Conservation (phyloP, 2,329 filamentous ascomycete species). For the Sarocladium strictum region DNA sequence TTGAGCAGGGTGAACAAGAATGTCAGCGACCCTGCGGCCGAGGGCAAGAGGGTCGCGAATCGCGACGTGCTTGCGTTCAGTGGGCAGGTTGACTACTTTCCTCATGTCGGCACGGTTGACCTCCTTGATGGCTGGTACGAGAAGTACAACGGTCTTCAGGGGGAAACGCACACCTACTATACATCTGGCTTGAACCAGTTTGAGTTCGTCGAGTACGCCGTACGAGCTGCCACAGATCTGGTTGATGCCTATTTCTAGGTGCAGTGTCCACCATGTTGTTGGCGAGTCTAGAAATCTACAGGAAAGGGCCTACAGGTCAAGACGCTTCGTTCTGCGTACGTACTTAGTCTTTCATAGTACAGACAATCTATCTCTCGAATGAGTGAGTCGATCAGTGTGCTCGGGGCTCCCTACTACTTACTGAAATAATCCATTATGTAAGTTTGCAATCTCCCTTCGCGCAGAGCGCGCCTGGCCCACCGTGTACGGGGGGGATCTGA, state of each 20-base stretch:
- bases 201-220: neutral
- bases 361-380: too few relatives aligned
- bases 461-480: too few relatives aligned
- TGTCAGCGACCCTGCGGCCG: neutral
- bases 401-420: too few relatives aligned
- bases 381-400: too few relatives aligned
- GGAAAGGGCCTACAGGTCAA: too few relatives aligned
- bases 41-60: neutral
- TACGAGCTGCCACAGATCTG: neutral
- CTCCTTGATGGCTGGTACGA: constrained; percentile 4
- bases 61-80: neutral
- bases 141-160: neutral
- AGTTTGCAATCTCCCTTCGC: too few relatives aligned
- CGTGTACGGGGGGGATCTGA: too few relatives aligned
- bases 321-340: too few relatives aligned
- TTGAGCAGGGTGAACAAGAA: neutral
- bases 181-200: neutral
- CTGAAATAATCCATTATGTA: too few relatives aligned
- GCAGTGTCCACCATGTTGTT: neutral
- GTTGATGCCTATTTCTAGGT: neutral
- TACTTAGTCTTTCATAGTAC: too few relatives aligned
- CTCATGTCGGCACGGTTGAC: neutral
- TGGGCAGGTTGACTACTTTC: neutral
- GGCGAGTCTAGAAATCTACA: neutral
- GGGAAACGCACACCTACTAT: neutral